Base-by-base conservation (phyloP, 2,329 filamentous ascomycete genomes). In the Ceratocystis lukuohia region DNA sequence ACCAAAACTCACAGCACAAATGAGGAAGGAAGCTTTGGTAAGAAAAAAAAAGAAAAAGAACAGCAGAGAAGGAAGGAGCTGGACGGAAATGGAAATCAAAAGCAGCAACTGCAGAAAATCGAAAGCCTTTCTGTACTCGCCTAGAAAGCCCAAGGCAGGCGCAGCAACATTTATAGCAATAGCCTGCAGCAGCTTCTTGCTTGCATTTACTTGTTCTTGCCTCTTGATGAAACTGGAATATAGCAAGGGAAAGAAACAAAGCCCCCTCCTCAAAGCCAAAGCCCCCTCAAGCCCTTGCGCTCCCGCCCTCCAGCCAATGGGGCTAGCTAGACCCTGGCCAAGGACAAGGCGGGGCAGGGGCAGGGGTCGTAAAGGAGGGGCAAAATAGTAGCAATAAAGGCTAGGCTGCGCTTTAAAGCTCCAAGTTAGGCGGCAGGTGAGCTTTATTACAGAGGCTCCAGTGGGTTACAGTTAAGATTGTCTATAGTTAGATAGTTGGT, bases 21-120 rank as follows among this genome's bases (percentile, higher is more conserved):
- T 59, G 25, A 33, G 53, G 53, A 59, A 59, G 53, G 53, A 59
- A 59, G 53, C 53, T 59, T 30, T n/a, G 53, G 53, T n/a, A 62
- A 41, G 37, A 41, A 41, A 41, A 41, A 41, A 37, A 41, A 12
- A 12, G 3, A 12, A 41, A 41, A 62, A 62, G 12, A 62, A 62
- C 20, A 7, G 28, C 53, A 46, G 44, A 28, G 20, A 45, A 45
- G 44, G 20, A 45, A 45, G 22, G 37, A 62, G 44, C 15, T 62
- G 41, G 41, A 62, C 33, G 25, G 5, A 62, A 62, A 62, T 45
- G 61, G 59, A 62, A 62, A 17, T 33, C 30, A 33, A 33, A 33
- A 33, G 30, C 56, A 33, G 25, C 20, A 33, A 46, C 37, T 45
- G 20, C 10, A 62, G 22, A 62, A 62, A 25, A 12, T 25, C 10